phyloP scores from a whole-genome alignment of 345 rosid species.

The Cardiospermum halicacabum region DNA sequence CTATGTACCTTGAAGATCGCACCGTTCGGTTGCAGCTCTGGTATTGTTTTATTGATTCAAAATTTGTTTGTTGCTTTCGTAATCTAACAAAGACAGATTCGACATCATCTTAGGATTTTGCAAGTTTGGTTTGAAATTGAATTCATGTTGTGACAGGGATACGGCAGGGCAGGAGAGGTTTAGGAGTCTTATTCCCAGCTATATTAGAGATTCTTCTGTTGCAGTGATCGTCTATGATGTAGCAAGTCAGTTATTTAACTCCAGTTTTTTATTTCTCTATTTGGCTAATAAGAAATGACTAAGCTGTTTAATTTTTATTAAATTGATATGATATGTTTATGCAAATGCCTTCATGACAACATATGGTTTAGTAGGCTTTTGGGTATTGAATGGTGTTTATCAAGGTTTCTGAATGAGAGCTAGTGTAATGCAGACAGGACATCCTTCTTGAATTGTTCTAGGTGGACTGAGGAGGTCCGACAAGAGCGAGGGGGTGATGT shows the following conservation, averaged over 20 bases:
- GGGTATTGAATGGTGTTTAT: no score
- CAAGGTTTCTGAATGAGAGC: slow-evolving; percentile 6
- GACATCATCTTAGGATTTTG: no score
- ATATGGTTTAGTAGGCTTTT: not conserved
- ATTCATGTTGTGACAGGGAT: no score
- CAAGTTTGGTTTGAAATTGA: not conserved
- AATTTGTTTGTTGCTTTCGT: no score
- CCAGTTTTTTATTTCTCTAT: no score
- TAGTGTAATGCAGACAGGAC: slow-evolving; percentile 56
- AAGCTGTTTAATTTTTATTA: no score
- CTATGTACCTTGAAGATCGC: slow-evolving; percentile 92
- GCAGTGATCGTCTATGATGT: slow-evolving; percentile 94
- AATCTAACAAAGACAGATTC: no score
- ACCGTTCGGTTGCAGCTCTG: slow-evolving; percentile 94
- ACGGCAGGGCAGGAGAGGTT: slow-evolving; percentile 98
- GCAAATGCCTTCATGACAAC: no score
- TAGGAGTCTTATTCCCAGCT: slow-evolving; percentile 92
- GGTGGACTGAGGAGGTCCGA: slow-evolving; percentile 94
- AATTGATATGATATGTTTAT: no score
- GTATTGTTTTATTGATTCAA: slow-evolving; percentile 21
- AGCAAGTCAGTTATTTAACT: slow-evolving; percentile 48
- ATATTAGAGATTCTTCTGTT: slow-evolving; percentile 91
- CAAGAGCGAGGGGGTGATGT: slow-evolving; percentile 86
- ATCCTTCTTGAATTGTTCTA: slow-evolving; percentile 81
- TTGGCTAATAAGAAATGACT: no score